Evolutionary conservation across 169 alveolate species (phyloP).

Genomic region (Eimeria tenella): DNA sequence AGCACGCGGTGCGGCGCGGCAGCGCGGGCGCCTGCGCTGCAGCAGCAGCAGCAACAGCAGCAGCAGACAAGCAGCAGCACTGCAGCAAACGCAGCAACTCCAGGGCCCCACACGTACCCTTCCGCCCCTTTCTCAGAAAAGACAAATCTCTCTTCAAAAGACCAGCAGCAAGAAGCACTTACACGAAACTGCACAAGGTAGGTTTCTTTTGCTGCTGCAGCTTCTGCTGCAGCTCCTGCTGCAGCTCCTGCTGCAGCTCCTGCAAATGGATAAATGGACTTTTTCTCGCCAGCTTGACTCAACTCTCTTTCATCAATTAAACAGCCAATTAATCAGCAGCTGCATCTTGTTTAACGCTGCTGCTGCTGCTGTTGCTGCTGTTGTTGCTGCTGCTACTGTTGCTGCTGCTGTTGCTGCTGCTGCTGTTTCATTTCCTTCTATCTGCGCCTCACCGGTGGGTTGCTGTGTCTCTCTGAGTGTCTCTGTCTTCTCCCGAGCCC

Average conservation of each 20-base stretch:
- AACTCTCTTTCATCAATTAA: too few relatives aligned
- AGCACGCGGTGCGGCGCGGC: conserved; percentile 42
- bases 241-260: not conserved
- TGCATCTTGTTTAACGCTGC: too few relatives aligned
- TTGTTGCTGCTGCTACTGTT: not conserved
- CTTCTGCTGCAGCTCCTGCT: not conserved
- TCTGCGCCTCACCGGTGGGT: not conserved
- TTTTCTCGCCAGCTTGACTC: too few relatives aligned
- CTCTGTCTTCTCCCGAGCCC: not conserved
- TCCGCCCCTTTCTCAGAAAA: conserved; percentile 69
- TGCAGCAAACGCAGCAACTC: not conserved
- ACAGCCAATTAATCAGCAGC: too few relatives aligned
- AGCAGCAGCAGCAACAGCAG: too few relatives aligned
- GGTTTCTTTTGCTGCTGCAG: not conserved
- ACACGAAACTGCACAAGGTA: conserved; percentile 79
- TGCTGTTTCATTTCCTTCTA: not conserved
- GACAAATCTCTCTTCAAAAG: conserved; percentile 25
- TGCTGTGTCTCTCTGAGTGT: not conserved
- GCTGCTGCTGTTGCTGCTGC: not conserved
- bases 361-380: not conserved
- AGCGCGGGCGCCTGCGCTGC: not conserved
- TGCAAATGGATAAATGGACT: too few relatives aligned
- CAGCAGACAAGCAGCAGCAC: not conserved
- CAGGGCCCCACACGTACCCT: conserved; percentile 74
- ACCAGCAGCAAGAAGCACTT: conserved; percentile 26